Conservation (phyloP, 73 alveolate species). For the Paramecium primaurelia region DNA sequence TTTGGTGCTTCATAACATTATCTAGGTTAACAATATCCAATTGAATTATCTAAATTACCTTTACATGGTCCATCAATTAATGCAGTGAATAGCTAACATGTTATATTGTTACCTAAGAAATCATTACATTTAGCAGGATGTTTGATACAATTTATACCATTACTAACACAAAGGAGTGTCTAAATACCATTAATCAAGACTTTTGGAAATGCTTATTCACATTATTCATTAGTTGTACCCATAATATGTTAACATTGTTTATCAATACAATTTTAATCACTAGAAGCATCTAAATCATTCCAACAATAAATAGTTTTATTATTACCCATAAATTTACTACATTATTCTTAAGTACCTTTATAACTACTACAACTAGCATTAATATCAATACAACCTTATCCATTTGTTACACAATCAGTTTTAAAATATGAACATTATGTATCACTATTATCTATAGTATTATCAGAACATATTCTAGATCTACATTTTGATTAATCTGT, state of each 20-base stretch:
- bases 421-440: not conserved
- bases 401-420: not conserved
- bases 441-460: not conserved
- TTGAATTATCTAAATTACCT: not conserved
- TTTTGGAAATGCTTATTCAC: not conserved
- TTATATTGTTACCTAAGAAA: not conserved
- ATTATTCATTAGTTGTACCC: not conserved
- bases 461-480: not conserved
- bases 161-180: not conserved
- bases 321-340: not conserved
- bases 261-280: not conserved
- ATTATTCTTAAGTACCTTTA: not conserved
- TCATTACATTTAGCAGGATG: not conserved
- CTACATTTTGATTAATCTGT: not conserved
- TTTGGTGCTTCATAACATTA: not conserved
- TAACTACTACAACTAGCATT: not conserved
- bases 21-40: not conserved
- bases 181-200: not conserved
- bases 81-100: not conserved
- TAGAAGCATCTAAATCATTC: not conserved
- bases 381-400: not conserved
- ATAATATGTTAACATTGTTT: not conserved
- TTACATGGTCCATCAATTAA: not conserved
- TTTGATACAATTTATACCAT: not conserved
- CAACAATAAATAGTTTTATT: not conserved